These are phyloP conservation scores for Friedmanniomyces endolithicus DNA, from an alignment of 495 filamentous ascomycete species.

Conservation along the genomic window DNA sequence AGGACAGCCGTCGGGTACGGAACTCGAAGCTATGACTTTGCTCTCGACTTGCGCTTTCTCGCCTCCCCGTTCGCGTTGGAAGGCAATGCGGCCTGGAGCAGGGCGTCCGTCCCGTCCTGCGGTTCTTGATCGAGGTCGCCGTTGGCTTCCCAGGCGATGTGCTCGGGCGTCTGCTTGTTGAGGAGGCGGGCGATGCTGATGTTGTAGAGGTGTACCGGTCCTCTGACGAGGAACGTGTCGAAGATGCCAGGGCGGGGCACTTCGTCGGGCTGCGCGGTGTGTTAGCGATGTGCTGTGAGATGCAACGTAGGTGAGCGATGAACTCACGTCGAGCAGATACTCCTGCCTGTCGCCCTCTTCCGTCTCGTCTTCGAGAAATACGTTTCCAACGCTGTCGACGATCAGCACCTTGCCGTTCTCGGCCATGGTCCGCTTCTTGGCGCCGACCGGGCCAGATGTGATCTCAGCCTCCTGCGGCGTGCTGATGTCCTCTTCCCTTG, in stretches of 20 bases:
- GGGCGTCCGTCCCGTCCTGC: constrained; percentile 16
- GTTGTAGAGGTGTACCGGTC: constrained; percentile 31
- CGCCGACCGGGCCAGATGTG: constrained; percentile 41
- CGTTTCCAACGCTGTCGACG: constrained; percentile 81
- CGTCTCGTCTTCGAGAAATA: constrained; percentile 79
- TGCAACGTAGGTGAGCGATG: background rate
- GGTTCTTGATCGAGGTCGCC: constrained; percentile 19
- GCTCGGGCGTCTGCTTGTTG: constrained; percentile 17
- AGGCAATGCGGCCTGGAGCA: constrained; percentile 23
- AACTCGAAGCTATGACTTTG: background rate
- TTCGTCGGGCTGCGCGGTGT: constrained; percentile 28
- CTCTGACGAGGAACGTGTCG: constrained; percentile 33
- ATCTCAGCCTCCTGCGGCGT: constrained; percentile 29
- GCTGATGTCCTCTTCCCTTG: constrained; percentile 31
- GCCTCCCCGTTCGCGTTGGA: constrained; percentile 29
- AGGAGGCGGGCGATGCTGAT: constrained; percentile 26
- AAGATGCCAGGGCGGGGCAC: constrained; percentile 29
- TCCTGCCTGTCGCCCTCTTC: constrained; percentile 75
- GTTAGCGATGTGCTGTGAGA: background rate
- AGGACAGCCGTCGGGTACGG: background rate
- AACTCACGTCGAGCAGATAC: constrained; percentile 66
- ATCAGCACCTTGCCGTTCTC: constrained; percentile 92
- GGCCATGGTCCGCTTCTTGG: constrained; percentile 71
- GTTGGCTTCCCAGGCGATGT: constrained; percentile 16
- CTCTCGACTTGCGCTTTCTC: constrained; percentile 29